Evolutionary conservation across 2,329 filamentous ascomycete genomes (phyloP).

Genomic region (Cercospora zeae-maydis): DNA sequence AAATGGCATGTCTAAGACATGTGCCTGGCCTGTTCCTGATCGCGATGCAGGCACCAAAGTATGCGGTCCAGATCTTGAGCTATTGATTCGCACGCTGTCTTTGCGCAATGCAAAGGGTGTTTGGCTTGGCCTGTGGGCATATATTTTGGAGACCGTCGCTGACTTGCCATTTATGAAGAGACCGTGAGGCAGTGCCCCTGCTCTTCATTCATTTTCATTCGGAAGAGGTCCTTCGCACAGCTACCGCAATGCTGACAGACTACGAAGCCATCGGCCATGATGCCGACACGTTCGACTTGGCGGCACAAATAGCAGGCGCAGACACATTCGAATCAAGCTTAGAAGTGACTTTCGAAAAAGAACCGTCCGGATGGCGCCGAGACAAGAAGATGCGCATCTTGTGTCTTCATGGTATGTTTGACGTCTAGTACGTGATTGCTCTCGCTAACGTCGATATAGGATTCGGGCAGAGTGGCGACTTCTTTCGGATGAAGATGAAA

Average conservation of each 20-base stretch:
- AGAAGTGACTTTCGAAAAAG: conserved; percentile 14
- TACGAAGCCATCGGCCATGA: conserved; percentile 15
- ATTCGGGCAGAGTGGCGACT: conserved; percentile 22
- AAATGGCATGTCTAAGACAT: neutral
- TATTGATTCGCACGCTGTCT: neutral
- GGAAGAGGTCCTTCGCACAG: neutral
- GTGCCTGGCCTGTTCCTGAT: neutral
- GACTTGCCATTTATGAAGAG: neutral
- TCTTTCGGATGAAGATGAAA: conserved; percentile 21
- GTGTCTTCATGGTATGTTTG: conserved; percentile 14
- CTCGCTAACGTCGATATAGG: conserved; percentile 7
- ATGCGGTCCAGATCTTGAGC: neutral
- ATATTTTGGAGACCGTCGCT: neutral
- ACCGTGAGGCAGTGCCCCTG: neutral
- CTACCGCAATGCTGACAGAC: conserved; percentile 11
- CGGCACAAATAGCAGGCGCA: conserved; percentile 8
- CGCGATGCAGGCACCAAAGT: neutral
- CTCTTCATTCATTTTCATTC: neutral
- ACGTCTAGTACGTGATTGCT: neutral
- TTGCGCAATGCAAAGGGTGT: neutral
- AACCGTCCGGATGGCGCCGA: neutral
- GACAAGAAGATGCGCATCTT: conserved; percentile 13
- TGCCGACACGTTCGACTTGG: conserved; percentile 7
- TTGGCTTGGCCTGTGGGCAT: neutral
- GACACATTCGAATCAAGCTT: conserved; percentile 11